A percentile compares a stretch with the other conserved stretches of the same genome.
Conservation (phyloP, 2,329 filamentous ascomycete species). For the Hortaea werneckii region DNA sequence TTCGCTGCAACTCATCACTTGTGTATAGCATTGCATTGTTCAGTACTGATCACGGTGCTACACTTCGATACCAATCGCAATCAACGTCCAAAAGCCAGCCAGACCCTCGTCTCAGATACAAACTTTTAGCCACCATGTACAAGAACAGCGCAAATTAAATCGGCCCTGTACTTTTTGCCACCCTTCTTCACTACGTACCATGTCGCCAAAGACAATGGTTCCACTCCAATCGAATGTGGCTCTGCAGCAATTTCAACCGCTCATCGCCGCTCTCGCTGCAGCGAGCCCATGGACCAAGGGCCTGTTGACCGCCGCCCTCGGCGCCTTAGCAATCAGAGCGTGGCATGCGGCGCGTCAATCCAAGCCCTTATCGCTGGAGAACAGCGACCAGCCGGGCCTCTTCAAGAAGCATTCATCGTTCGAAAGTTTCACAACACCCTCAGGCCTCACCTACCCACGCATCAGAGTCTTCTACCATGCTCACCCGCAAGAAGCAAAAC, state of each 20-base stretch:
- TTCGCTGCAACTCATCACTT: too few relatives aligned
- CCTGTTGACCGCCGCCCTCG: not conserved
- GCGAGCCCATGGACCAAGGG: not conserved
- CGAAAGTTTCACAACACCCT: constrained; percentile 61
- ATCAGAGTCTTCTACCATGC: constrained; percentile 75
- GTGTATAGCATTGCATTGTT: too few relatives aligned
- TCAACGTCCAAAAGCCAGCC: too few relatives aligned
- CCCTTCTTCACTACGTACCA: too few relatives aligned
- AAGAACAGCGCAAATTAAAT: too few relatives aligned
- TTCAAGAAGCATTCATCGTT: constrained; percentile 66
- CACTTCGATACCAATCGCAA: too few relatives aligned
- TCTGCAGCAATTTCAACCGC: not conserved
- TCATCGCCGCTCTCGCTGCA: not conserved
- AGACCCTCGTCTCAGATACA: too few relatives aligned
- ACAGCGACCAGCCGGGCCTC: constrained; percentile 60
- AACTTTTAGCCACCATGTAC: too few relatives aligned
- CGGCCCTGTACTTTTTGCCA: too few relatives aligned
- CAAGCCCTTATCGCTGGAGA: not conserved
- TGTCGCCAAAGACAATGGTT: too few relatives aligned
- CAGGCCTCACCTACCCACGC: constrained; percentile 56
- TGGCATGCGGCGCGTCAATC: constrained; percentile 3
- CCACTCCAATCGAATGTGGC: too few relatives aligned
- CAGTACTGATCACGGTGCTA: too few relatives aligned
- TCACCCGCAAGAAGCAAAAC: constrained; percentile 71
- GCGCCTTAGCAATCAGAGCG: not conserved